phyloP scores from a whole-genome alignment of 1,139 yeast species.

The Lodderomyces metapsilosis region DNA sequence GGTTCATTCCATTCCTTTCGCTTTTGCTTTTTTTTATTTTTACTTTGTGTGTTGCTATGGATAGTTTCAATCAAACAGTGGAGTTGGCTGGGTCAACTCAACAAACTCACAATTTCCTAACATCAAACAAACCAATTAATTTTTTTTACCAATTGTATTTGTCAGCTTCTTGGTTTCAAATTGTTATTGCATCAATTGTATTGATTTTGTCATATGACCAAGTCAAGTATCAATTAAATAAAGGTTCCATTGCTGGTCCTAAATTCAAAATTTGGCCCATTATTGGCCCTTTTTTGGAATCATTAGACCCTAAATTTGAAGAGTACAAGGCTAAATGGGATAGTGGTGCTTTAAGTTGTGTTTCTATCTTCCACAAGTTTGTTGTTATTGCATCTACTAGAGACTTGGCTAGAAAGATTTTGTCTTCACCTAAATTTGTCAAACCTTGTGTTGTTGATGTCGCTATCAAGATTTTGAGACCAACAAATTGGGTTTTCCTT shows the following conservation, averaged over 20 bases:
- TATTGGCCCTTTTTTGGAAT: conserved; percentile 93
- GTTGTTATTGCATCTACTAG: conserved; percentile 92
- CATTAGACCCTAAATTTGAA: conserved; percentile 94
- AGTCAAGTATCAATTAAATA: conserved; percentile 68
- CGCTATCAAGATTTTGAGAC: conserved; percentile 87
- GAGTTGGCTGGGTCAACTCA: conserved; percentile 1
- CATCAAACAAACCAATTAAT: conserved; percentile 5
- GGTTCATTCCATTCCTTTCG: conserved; percentile 1
- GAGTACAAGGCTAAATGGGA: conserved; percentile 92
- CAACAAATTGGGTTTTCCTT: conserved; percentile 94
- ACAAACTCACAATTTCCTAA: background rate
- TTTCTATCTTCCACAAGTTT: conserved; percentile 94
- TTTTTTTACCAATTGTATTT: conserved; percentile 7
- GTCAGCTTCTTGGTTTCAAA: conserved; percentile 36
- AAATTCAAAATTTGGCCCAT: conserved; percentile 83
- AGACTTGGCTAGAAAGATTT: conserved; percentile 85
- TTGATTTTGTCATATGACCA: conserved; percentile 73
- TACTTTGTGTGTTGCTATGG: background rate
- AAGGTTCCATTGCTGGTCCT: conserved; percentile 92
- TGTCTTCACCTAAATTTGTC: conserved; percentile 81
- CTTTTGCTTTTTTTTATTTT: background rate
- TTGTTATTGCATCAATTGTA: conserved; percentile 49
- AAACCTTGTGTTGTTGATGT: conserved; percentile 98
- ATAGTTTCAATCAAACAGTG: conserved; percentile 1
- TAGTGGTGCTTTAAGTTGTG: conserved; percentile 92